Conservation (phyloP, 805 yeast genomes). For the Spathaspora boniae region DNA sequence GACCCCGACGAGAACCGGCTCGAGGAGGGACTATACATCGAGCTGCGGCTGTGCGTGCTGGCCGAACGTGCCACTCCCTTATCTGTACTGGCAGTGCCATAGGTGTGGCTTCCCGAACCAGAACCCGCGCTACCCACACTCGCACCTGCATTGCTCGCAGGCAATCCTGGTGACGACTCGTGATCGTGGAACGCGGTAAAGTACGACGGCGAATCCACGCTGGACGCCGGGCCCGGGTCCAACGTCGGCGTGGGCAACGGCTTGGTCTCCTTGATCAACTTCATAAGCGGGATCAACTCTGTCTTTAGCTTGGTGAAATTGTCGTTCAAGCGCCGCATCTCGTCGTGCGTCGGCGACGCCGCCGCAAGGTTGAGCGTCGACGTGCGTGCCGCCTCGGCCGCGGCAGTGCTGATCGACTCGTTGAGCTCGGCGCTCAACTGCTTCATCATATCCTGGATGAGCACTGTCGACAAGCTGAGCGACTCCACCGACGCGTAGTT, state of each 20-base stretch:
- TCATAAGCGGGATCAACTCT: constrained; percentile 61
- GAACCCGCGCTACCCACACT: neutral
- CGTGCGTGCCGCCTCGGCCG: constrained; percentile 12
- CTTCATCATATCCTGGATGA: constrained; percentile 35
- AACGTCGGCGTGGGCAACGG: constrained; percentile 66
- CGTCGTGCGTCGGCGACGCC: constrained; percentile 19
- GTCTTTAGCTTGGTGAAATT: constrained; percentile 55
- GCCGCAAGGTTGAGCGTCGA: no score
- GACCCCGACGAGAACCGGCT: constrained; percentile 37
- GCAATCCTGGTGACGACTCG: no score
- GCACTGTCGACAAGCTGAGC: constrained; percentile 28
- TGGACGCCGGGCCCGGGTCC: constrained; percentile 33
- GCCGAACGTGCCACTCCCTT: no score
- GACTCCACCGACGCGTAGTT: constrained; percentile 37
- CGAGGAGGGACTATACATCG: constrained; percentile 24
- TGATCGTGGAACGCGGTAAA: constrained; percentile 1
- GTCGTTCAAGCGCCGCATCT: constrained; percentile 45
- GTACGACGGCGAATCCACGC: constrained; percentile 7
- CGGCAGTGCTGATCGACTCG: constrained; percentile 11
- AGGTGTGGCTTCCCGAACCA: constrained; percentile 2
- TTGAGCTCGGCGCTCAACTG: constrained; percentile 19
- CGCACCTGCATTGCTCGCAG: no score
- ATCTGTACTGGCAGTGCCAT: neutral
- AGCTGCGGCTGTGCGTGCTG: constrained; percentile 1
- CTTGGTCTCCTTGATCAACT: constrained; percentile 58